Base-by-base conservation (phyloP, 768 basidiomycete species). In the Pleurotus tuber-regium region DNA sequence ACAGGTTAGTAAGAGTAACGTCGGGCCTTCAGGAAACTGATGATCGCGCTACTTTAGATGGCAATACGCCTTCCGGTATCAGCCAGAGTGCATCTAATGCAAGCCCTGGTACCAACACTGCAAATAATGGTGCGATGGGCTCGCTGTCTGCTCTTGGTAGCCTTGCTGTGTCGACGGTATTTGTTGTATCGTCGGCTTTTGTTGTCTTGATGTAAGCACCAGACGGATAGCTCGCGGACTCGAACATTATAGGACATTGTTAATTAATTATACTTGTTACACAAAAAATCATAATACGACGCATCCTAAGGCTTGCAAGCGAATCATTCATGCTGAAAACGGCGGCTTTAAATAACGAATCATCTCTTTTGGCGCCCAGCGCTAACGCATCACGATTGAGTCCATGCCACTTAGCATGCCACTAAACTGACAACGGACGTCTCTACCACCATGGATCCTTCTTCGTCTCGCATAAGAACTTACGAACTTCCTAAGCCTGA, bases 401-500 rank as follows among this genome's bases (percentile, higher is more conserved):
- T n/a, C n/a, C n/a, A n/a, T n/a, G n/a, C n/a, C n/a, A n/a, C n/a
- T n/a, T n/a, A n/a, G n/a, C n/a, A n/a, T n/a, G n/a, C n/a, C n/a
- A n/a, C n/a, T n/a, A n/a, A n/a, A n/a, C n/a, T n/a, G n/a, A n/a
- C n/a, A n/a, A n/a, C n/a, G n/a, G n/a, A n/a, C n/a, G n/a, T n/a
- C n/a, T n/a, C n/a, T 24, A 24, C 14, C 12, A 3, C 10, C 29
- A 57, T 54, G 53, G 42, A 59, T 28, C 29, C 42, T 39, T n/a
- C 33, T 9, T 30, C 55, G 16, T 43, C 44, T 42, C 26, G 54
- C 35, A 49, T 53, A 44, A 53, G 63, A 12, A 60, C 59, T 16
- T 65, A 64, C 48, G 76, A 79, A 59, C 60, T 71, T 16, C 75
- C 78, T 9, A 80, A 77, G 54, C 73, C 83, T 16, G 87, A 89